A percentile compares a stretch with the other conserved stretches of the same genome.
These are phyloP conservation scores for Postia placenta DNA, from an alignment of 768 basidiomycete genomes.

Conservation along the genomic window DNA sequence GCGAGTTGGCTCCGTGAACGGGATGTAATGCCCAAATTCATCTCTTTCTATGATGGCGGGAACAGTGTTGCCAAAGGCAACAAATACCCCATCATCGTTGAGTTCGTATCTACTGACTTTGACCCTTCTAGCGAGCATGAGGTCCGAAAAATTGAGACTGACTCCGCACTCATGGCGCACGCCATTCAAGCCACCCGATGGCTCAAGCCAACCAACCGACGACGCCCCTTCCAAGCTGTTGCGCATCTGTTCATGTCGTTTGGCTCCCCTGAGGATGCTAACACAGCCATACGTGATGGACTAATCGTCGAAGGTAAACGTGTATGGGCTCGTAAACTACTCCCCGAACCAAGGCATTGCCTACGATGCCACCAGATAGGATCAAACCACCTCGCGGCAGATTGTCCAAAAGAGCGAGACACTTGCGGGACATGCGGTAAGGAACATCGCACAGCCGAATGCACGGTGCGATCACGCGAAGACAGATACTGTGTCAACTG, in stretches of 20 bases:
- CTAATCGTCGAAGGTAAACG: constrained; percentile 12
- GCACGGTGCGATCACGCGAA: constrained; percentile 1
- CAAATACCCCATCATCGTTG: background rate
- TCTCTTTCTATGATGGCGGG: background rate
- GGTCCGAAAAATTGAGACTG: constrained; percentile 9
- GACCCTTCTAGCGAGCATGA: constrained; percentile 1
- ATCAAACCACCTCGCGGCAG: constrained; percentile 9
- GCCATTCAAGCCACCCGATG: constrained; percentile 16
- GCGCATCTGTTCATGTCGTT: constrained; percentile 23
- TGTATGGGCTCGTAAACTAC: constrained; percentile 11
- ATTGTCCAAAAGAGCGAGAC: constrained; percentile 8
- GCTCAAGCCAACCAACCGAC: constrained; percentile 20
- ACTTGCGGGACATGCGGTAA: constrained; percentile 15
- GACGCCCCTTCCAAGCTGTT: constrained; percentile 12
- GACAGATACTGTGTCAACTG: constrained; percentile 21
- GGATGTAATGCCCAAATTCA: background rate
- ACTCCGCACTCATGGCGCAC: background rate
- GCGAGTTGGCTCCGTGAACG: constrained; percentile 15
- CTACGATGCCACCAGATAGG: constrained; percentile 20
- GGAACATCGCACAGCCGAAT: constrained; percentile 11
- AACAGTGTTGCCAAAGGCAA: background rate
- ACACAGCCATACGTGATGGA: constrained; percentile 18
- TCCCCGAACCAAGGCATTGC: constrained; percentile 20
- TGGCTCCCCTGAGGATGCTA: constrained; percentile 14
- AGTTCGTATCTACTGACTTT: constrained; percentile 16